These are phyloP conservation scores for Sordaria brevicollis DNA, from an alignment of 495 filamentous ascomycete species.

Conservation along the genomic window DNA sequence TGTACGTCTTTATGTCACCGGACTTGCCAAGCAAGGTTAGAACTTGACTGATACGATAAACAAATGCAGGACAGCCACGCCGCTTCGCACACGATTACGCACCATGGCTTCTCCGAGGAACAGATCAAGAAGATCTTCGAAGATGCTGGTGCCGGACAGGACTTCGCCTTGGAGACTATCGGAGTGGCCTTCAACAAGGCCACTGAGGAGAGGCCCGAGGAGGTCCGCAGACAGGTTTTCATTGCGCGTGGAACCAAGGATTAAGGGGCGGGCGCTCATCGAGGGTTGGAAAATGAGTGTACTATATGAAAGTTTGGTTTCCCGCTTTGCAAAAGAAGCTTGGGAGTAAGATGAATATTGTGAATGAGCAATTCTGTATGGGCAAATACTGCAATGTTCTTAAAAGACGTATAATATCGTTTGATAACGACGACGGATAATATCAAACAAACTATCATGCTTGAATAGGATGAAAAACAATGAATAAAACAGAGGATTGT, in stretches of 20 bases:
- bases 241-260: constrained; percentile 19
- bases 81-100: constrained; percentile 36
- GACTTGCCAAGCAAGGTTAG: too few relatives aligned
- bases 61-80: constrained; percentile 19
- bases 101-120: constrained; percentile 47
- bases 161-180: constrained; percentile 32
- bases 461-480: too few relatives aligned
- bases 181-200: constrained; percentile 15
- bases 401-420: too few relatives aligned
- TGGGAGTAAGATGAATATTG: too few relatives aligned
- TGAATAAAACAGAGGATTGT: too few relatives aligned
- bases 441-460: too few relatives aligned
- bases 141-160: constrained; percentile 35
- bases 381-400: too few relatives aligned
- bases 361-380: too few relatives aligned
- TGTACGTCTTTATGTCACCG: not conserved
- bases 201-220: not conserved
- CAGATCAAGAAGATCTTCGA: constrained; percentile 43
- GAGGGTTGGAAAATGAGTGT: not conserved
- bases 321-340: too few relatives aligned
- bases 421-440: too few relatives aligned
- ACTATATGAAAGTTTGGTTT: too few relatives aligned
- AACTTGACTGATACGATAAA: not conserved
- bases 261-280: not conserved
- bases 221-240: constrained; percentile 13